These are phyloP conservation scores for Globisporangium middletonii DNA, from an alignment of 352 stramenopile genomes.

Conservation along the genomic window DNA sequence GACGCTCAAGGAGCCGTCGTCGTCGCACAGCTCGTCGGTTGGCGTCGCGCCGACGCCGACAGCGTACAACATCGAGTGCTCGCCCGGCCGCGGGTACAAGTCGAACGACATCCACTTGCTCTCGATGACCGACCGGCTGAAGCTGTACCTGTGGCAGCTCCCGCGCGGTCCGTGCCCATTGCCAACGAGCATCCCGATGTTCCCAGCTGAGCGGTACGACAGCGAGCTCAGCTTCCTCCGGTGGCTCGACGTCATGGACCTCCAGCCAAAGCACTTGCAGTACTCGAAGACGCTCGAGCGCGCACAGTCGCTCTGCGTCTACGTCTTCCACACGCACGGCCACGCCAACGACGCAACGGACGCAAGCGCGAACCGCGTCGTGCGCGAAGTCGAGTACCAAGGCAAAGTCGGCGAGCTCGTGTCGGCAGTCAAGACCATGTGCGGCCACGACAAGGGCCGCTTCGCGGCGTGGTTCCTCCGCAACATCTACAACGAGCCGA, in stretches of 20 bases:
- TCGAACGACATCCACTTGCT: slow-evolving; percentile 68
- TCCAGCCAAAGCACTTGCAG: slow-evolving; percentile 65
- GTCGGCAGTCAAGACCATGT: slow-evolving; percentile 84
- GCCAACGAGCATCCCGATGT: slow-evolving; percentile 61
- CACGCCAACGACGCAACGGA: slow-evolving; percentile 51
- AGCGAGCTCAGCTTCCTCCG: slow-evolving; percentile 55
- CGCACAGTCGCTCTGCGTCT: slow-evolving; percentile 72
- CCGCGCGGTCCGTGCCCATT: slow-evolving; percentile 62
- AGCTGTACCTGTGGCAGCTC: slow-evolving; percentile 82
- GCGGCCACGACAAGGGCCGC: slow-evolving; percentile 77
- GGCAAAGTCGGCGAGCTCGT: slow-evolving; percentile 78
- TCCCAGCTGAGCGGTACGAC: slow-evolving; percentile 53
- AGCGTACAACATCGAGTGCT: slow-evolving; percentile 85
- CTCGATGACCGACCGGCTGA: slow-evolving; percentile 54
- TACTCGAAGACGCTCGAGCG: slow-evolving; percentile 79
- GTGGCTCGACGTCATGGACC: slow-evolving; percentile 80
- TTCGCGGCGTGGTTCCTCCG: slow-evolving; percentile 78
- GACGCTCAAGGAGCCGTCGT: slow-evolving; percentile 20
- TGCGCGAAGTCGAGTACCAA: slow-evolving; percentile 80
- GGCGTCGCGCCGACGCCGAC: slow-evolving; percentile 43
- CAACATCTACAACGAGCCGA: slow-evolving; percentile 76
- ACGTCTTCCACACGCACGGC: slow-evolving; percentile 82
- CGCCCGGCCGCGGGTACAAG: slow-evolving; percentile 78
- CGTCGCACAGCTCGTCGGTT: slow-evolving; percentile 13
- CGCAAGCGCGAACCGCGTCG: slow-evolving; percentile 27